Base-by-base conservation (phyloP, 2,329 filamentous ascomycete species). In the Cladosporium sp. region DNA sequence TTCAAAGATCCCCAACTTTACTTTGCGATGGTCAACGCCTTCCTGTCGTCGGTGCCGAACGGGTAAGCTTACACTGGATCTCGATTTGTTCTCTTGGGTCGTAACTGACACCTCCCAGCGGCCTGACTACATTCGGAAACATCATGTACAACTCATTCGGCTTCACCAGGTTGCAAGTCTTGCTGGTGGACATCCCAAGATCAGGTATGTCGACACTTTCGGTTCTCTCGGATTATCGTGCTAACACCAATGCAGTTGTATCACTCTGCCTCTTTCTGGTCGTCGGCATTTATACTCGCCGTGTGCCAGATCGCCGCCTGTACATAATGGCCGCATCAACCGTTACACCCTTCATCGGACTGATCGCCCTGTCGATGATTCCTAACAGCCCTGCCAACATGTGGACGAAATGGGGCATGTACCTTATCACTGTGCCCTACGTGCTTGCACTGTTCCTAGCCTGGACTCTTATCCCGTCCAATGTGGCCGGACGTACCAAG, bases 401-500 rank as follows among this genome's bases (percentile, higher is more conserved):
- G 67, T 78, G 77, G 77, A 75, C 70, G 1, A 78, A 78, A 68
- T 77, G 75, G 75, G 73, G 73, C 36, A 71, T 77, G 69, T 77
- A 78, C 64, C 61, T 77, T 7, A 73, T 76, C 61, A 77, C 75
- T 1, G 73, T 75, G 0, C 72, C 73, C 0, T 77, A 71, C 58
- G 73, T 74, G 3, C 70, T 77, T 14, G 70, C 74, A 1, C 68
- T 76, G 36, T 77, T 76, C 70, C 68, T 77, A 3, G 75, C 69
- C 8, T 77, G 75, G 75, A 76, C 72, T 5, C 43, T 77, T 16
- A 75, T 83, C 57, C 79, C 81, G 0, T 80, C 79, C 36, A 83
- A 83, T 68, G 76, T 81, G 4, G 80, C 79, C 5, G 81, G 81
- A 8, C 76, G 80, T 8, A 83, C 81, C 0, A 83, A 83, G 69